Evolutionary conservation across 176 grass and related monocot genomes (phyloP).

Genomic region (Pontederia paniculata): DNA sequence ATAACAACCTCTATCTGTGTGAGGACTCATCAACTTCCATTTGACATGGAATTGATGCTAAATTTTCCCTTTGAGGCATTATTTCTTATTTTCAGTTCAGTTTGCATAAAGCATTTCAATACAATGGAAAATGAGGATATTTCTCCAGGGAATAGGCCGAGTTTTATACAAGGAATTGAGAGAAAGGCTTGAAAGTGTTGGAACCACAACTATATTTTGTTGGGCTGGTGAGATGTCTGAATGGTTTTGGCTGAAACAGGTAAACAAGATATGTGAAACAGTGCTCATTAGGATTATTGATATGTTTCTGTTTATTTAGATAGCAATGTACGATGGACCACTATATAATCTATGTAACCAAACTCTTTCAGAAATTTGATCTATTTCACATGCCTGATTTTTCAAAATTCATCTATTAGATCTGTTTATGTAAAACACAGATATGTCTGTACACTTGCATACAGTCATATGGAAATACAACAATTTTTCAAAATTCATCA

Average conservation of each 20-base stretch:
- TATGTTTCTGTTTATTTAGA: too few relatives aligned
- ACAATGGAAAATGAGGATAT: not conserved
- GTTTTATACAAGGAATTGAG: constrained; percentile 63
- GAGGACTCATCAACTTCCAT: not conserved
- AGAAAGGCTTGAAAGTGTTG: constrained; percentile 73
- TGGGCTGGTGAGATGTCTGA: constrained; percentile 74
- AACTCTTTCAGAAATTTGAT: too few relatives aligned
- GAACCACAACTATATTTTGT: constrained; percentile 59
- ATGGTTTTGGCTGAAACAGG: constrained; percentile 96
- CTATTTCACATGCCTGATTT: too few relatives aligned
- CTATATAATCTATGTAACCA: too few relatives aligned
- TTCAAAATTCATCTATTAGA: too few relatives aligned
- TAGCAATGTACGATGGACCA: too few relatives aligned
- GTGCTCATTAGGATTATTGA: too few relatives aligned
- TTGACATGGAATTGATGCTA: not conserved
- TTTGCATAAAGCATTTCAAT: not conserved
- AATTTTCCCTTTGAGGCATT: too few relatives aligned
- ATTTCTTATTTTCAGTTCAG: not conserved
- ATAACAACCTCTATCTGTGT: not conserved
- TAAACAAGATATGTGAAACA: constrained; percentile 14
- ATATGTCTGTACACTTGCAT: too few relatives aligned
- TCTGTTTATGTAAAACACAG: too few relatives aligned
- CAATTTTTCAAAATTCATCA: too few relatives aligned
- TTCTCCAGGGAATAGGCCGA: constrained; percentile 64
- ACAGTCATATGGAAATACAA: too few relatives aligned